Percentiles rank a stretch among this genome's conserved stretches.
Conservation (phyloP, 2,329 filamentous ascomycete species). For the Exophiala sp. region DNA sequence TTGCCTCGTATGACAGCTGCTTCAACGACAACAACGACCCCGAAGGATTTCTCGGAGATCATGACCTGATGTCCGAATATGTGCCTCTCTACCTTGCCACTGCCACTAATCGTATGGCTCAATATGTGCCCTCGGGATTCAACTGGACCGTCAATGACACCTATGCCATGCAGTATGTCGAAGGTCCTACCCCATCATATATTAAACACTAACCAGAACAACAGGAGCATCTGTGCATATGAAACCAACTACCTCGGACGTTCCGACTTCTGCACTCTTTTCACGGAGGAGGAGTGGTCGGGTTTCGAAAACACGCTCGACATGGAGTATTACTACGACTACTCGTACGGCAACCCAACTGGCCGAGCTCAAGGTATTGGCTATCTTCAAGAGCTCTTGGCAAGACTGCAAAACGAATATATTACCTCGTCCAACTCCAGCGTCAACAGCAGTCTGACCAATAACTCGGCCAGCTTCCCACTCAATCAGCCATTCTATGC, state of each 20-base stretch:
- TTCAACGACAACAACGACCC: constrained; percentile 32
- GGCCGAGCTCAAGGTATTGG: constrained; percentile 53
- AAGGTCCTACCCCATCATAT: neutral
- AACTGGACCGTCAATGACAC: constrained; percentile 49
- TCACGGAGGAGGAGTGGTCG: constrained; percentile 54
- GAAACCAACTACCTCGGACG: constrained; percentile 50
- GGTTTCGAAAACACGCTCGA: constrained; percentile 54
- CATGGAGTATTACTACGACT: constrained; percentile 49
- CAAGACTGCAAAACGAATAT: constrained; percentile 46
- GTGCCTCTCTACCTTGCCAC: constrained; percentile 45
- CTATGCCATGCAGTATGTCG: constrained; percentile 43
- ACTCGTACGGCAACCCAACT: constrained; percentile 47
- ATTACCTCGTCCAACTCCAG: constrained; percentile 49
- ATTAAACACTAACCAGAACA: constrained; percentile 28
- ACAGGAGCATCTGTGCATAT: constrained; percentile 52
- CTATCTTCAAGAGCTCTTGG: constrained; percentile 52
- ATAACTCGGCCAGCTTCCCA: constrained; percentile 47
- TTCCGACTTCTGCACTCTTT: constrained; percentile 53
- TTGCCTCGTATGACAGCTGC: constrained; percentile 53
- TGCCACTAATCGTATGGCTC: constrained; percentile 46
- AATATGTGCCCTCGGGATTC: constrained; percentile 48
- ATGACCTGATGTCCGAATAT: constrained; percentile 36
- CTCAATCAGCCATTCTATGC: constrained; percentile 49
- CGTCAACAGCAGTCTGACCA: constrained; percentile 50
- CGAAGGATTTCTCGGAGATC: constrained; percentile 41